Evolutionary conservation across 1,139 yeast genomes (phyloP).

Genomic region (Saccharomyces hybrid): DNA sequence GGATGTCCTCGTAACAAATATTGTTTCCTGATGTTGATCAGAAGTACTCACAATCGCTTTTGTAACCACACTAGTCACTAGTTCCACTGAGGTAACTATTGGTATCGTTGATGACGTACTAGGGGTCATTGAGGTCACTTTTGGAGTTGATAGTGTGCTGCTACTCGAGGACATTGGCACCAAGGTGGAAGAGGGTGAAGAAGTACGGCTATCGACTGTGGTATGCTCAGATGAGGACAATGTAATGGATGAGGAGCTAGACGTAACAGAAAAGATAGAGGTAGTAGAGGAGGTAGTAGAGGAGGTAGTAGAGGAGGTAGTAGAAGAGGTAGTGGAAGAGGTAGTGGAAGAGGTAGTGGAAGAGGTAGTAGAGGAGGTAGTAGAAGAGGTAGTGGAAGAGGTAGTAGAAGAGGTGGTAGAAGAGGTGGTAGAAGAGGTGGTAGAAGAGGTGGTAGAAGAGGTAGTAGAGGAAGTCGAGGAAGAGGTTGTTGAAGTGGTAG

Average conservation of each 20-base stretch:
- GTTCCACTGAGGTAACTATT: constrained; percentile 10
- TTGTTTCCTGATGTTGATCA: constrained; percentile 8
- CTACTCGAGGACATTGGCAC: constrained; percentile 10
- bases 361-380: constrained; percentile 6
- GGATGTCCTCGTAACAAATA: constrained; percentile 19
- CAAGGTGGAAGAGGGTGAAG: constrained; percentile 9
- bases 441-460: constrained; percentile 1
- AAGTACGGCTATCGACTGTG: constrained; percentile 6
- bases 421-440: not conserved
- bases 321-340: constrained; percentile 2
- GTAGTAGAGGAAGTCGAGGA: constrained; percentile 4
- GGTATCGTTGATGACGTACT: constrained; percentile 8
- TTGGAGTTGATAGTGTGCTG: constrained; percentile 9
- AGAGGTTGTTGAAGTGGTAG: constrained; percentile 1
- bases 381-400: constrained; percentile 4
- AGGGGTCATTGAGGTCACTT: constrained; percentile 25
- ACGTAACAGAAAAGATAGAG: not conserved
- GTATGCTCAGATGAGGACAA: constrained; percentile 2
- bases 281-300: not conserved
- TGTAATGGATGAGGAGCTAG: constrained; percentile 5
- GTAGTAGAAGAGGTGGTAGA: not conserved
- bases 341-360: constrained; percentile 6
- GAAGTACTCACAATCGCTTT: constrained; percentile 10
- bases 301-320: constrained; percentile 4
- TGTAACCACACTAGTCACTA: constrained; percentile 14